phyloP scores from a whole-genome alignment of 305 asterid species.

The Solanum chacoense region DNA sequence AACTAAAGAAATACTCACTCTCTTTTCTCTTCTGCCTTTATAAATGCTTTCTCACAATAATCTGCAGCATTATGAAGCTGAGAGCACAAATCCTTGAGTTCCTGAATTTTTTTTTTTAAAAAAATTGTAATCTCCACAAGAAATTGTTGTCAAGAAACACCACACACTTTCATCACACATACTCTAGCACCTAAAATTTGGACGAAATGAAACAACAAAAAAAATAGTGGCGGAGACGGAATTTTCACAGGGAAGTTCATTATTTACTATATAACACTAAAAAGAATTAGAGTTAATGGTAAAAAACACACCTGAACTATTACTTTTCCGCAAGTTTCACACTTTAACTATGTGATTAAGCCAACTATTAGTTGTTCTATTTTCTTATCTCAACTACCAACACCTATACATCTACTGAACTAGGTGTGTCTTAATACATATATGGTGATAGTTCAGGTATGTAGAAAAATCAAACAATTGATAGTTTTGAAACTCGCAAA shows the following conservation, averaged over 20 bases:
- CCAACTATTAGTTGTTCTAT: background rate
- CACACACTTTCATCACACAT: background rate
- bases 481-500: background rate
- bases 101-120: too few relatives aligned
- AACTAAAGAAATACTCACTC: constrained; percentile 5
- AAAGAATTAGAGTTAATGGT: background rate
- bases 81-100: constrained; percentile 45
- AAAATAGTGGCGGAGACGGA: background rate
- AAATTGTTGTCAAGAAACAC: background rate
- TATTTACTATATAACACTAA: background rate
- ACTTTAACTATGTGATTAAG: background rate
- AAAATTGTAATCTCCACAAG: background rate
- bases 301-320: background rate
- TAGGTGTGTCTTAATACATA: background rate
- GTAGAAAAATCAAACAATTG: background rate
- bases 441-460: background rate
- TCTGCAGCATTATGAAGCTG: constrained; percentile 61
- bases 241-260: background rate
- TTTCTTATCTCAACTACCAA: background rate
- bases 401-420: background rate
- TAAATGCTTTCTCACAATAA: constrained; percentile 40
- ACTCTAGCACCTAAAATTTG: background rate
- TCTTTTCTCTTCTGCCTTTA: constrained; percentile 29
- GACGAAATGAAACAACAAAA: background rate
- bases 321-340: background rate